Percentiles rank a stretch among this genome's conserved stretches.
These are phyloP conservation scores for Zalaria sp. DNA, from an alignment of 2,329 filamentous ascomycete genomes.

Conservation along the genomic window DNA sequence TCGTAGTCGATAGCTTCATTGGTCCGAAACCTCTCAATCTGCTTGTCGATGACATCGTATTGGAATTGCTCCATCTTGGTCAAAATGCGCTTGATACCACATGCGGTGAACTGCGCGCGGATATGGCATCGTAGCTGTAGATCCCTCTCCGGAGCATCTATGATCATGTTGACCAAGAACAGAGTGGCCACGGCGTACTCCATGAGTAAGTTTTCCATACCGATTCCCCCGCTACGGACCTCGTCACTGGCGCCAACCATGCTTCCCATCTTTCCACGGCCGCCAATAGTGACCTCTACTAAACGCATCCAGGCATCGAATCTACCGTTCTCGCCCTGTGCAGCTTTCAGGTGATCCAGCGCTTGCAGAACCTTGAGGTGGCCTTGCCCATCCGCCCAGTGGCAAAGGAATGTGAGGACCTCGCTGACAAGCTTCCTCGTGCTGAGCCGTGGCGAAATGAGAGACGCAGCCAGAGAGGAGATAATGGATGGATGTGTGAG, in stretches of 20 bases:
- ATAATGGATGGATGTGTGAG: slow-evolving; percentile 81
- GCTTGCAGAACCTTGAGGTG: slow-evolving; percentile 89
- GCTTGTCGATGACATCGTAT: slow-evolving; percentile 96
- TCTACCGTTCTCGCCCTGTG: slow-evolving; percentile 81
- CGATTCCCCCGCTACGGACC: slow-evolving; percentile 86
- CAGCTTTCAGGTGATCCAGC: slow-evolving; percentile 77
- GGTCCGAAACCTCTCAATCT: slow-evolving; percentile 81
- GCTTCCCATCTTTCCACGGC: slow-evolving; percentile 96
- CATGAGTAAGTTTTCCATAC: slow-evolving; percentile 98
- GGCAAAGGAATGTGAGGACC: slow-evolving; percentile 88
- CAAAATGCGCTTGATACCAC: slow-evolving; percentile 85
- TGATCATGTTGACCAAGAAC: slow-evolving; percentile 90
- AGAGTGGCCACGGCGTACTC: slow-evolving; percentile 94
- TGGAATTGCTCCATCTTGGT: slow-evolving; percentile 97
- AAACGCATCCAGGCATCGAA: slow-evolving; percentile 99
- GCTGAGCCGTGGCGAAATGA: slow-evolving; percentile 78
- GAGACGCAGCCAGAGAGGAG: slow-evolving; percentile 69
- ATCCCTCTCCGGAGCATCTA: slow-evolving; percentile 81
- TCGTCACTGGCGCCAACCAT: slow-evolving; percentile 94
- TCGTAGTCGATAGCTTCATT: slow-evolving; percentile 98
- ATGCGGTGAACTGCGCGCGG: slow-evolving; percentile 87
- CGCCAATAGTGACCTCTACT: slow-evolving; percentile 92
- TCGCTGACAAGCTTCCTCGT: slow-evolving; percentile 93
- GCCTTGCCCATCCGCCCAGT: slow-evolving; percentile 80
- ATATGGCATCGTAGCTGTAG: slow-evolving; percentile 87